Evolutionary conservation across 495 filamentous ascomycete species (phyloP), one percentile per base, ranked within the genome.

Genomic region (Aspergillus ellipticus): DNA sequence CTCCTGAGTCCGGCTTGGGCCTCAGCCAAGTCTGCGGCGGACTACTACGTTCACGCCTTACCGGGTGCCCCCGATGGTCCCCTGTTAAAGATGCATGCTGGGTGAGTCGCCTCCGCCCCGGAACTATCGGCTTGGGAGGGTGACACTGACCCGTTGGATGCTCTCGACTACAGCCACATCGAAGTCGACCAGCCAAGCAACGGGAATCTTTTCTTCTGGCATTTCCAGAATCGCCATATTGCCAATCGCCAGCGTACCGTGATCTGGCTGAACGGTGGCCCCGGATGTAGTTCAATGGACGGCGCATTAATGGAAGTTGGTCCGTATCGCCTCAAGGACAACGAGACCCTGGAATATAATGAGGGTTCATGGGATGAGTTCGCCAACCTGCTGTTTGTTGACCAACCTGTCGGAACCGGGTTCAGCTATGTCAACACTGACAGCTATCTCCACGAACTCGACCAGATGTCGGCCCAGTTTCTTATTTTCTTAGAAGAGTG

Each of bases 171-270:
- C 62, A 96, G 92, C 17, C 95, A 97, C 66, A 86, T 98, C 70
- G 92, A 96, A 70, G 84, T 98, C 63, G 87, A 88, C 54, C 78
- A 86, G 7, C 82, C 88, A 54, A 80, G 84, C 62, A 89, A 96
- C 70, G 93, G 92, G 51, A 92, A 97, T 70, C 75, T 98, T 2
- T 98, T 97, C 79, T 98, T 97, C 75, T 98, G 94, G 94, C 90
- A 96, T 65, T 96, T 85, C 65, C 85, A 96, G 66, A 97, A 97
- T 66, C 83, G 88, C 49, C 93, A 97, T 65, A 96, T 97, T 55
- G 94, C 91, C 33, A 90, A 97, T 67, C 83, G 82, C 57, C 90
- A 95, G 67, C 85, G 93, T 24, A 96, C 94, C 0, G 89, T 98
- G 4, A 87, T 98, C 64, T 98, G 94, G 94, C 74, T 98, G 41